A percentile compares a stretch with the other conserved stretches of the same genome.
These are phyloP conservation scores for Agapanthus africanus DNA, from an alignment of 106 monocot species.

Conservation along the genomic window DNA sequence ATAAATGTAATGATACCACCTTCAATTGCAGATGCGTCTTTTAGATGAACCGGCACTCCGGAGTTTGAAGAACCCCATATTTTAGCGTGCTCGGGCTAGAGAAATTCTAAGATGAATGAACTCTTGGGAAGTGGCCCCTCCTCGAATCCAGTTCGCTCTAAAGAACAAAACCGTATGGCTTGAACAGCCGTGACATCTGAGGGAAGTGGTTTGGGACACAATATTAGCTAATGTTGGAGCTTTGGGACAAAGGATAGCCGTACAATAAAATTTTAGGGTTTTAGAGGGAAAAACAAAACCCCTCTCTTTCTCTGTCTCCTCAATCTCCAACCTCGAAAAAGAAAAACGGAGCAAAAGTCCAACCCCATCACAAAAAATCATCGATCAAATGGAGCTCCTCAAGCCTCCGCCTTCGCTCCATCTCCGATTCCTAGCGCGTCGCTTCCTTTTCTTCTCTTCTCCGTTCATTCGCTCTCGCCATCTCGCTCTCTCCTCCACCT, in stretches of 20 bases:
- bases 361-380: neutral
- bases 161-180: no score
- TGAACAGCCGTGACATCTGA: no score
- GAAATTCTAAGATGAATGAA: no score
- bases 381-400: conserved; percentile 38
- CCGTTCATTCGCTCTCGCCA: conserved; percentile 8
- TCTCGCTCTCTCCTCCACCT: conserved; percentile 1
- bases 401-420: conserved; percentile 20
- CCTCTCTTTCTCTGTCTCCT: neutral
- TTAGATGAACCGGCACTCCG: no score
- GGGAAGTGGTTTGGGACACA: no score
- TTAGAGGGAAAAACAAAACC: conserved; percentile 5
- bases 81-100: no score
- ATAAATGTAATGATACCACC: no score
- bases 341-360: neutral
- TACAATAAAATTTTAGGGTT: conserved; percentile 6
- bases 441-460: conserved; percentile 26
- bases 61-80: no score
- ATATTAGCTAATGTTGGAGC: no score
- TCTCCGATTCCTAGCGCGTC: conserved; percentile 24
- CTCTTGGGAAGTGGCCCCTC: no score
- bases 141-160: no score
- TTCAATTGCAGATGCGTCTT: no score
- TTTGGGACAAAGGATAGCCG: neutral
- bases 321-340: neutral